Base-by-base conservation (phyloP, 177 flowering plant species). In the Telopea speciosissima region DNA sequence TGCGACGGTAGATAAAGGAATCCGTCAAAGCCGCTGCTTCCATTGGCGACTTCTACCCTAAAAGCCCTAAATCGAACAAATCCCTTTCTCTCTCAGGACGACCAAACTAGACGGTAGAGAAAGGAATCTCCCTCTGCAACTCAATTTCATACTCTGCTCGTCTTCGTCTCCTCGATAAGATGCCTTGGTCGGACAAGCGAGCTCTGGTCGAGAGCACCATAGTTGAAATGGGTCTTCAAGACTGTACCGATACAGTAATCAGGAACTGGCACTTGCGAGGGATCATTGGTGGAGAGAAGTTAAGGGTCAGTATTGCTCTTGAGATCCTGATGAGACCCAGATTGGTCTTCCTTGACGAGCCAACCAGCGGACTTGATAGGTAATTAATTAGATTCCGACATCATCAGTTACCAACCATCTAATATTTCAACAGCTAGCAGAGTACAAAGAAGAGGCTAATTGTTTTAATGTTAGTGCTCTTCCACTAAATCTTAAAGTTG, bases 331-430 rank as follows among this genome's bases (percentile, higher is more conserved):
- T 85, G 93, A 81, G 97, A 70, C 98, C 98, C 13, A 77, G 97
- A 67, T 72, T 94, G 75, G 95, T 94, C 72, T 92, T 94, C 74
- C 96, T 94, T 10, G 98, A 94, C 70, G 98, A 94, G 77, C 98
- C 98, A 8, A 94, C 98, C 11, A 92, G 96, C 40, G 98, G 98
- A 10, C 97, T 94, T 11, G 98, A 94, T 75, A 91, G 97, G 98
- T n/a, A n/a, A n/a, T n/a, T n/a, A n/a, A n/a, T 90, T 49, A 8
- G 24, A 52, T 21, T 45, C 36, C 36, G 31, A 52, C 22, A 36
- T 24, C n/a, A n/a, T n/a, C 40, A 36, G 6, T 24, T 24, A 56
- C n/a, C 33, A 19, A 21, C 45, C 24, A 21, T 68, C 56, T n/a
- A n/a, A n/a, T 19, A 16, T 10, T 63, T 40, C 61, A 33, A 0